Evolutionary conservation across 73 alveolate genomes (phyloP).

Genomic region (Diophrys appendiculata): DNA sequence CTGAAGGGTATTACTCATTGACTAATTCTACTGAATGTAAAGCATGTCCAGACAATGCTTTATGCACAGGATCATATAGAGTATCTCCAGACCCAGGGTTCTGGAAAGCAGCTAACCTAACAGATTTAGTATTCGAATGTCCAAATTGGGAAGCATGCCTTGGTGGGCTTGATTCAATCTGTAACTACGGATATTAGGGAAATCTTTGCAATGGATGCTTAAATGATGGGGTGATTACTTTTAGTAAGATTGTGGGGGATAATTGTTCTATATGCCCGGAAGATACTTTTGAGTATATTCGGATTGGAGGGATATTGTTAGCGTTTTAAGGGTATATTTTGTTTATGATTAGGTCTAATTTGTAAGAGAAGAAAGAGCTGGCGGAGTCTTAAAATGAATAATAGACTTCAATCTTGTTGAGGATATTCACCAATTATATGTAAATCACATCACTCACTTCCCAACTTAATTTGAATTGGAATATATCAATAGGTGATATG

Average conservation of each 20-base stretch:
- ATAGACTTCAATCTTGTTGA: slow-evolving; percentile 14
- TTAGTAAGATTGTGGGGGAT: slow-evolving; percentile 19
- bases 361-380: background rate
- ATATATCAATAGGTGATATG: background rate
- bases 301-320: slow-evolving; percentile 23
- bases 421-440: slow-evolving; percentile 48
- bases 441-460: slow-evolving; percentile 6
- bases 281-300: slow-evolving; percentile 6
- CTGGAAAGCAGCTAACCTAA: slow-evolving; percentile 33
- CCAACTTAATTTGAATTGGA: background rate
- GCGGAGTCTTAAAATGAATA: background rate
- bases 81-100: slow-evolving; percentile 19
- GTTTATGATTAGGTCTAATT: background rate
- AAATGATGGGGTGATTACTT: slow-evolving; percentile 13
- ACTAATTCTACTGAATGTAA: slow-evolving; percentile 13
- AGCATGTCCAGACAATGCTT: slow-evolving; percentile 44
- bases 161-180: slow-evolving; percentile 19
- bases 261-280: slow-evolving; percentile 55
- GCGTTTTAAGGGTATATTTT: background rate
- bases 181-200: slow-evolving; percentile 61
- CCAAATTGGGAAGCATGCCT: slow-evolving; percentile 37
- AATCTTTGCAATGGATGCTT: slow-evolving; percentile 62
- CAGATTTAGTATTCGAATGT: slow-evolving; percentile 32
- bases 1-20: slow-evolving; percentile 16
- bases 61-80: slow-evolving; percentile 30